These are phyloP conservation scores for Naganishia randhawae DNA, from an alignment of 768 basidiomycete genomes.

Conservation along the genomic window DNA sequence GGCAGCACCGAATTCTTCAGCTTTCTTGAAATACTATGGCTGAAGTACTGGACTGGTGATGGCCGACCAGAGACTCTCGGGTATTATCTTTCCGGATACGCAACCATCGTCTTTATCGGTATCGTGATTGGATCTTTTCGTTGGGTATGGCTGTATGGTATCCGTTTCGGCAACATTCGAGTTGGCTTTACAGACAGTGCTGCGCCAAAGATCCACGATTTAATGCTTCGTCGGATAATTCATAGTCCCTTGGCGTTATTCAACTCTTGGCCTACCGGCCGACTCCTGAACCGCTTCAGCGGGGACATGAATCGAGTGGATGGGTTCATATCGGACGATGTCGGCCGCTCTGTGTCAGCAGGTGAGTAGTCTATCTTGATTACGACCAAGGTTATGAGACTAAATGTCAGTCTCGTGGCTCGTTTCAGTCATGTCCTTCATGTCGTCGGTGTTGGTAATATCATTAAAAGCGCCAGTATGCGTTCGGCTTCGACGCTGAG, in stretches of 20 bases:
- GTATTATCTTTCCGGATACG: conserved; percentile 38
- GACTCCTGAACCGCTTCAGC: conserved; percentile 45
- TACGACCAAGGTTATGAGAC: neutral
- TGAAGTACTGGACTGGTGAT: conserved; percentile 43
- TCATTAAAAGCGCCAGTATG: conserved; percentile 5
- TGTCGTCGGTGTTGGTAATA: conserved; percentile 14
- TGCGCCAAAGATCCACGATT: conserved; percentile 17
- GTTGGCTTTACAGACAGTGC: conserved; percentile 20
- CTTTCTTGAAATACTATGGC: conserved; percentile 30
- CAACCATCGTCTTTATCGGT: conserved; percentile 18
- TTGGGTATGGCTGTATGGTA: conserved; percentile 48
- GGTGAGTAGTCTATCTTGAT: neutral
- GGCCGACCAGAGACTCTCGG: conserved; percentile 31
- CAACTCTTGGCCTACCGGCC: conserved; percentile 3
- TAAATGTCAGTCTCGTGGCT: neutral
- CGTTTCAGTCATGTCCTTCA: conserved; percentile 3
- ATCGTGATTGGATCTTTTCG: conserved; percentile 29
- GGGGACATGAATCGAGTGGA: conserved; percentile 42
- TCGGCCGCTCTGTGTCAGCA: conserved; percentile 33
- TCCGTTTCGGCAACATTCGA: neutral
- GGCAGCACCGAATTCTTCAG: conserved; percentile 30
- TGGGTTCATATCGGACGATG: conserved; percentile 36
- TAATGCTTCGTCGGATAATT: conserved; percentile 18
- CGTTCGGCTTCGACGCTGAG: conserved; percentile 26
- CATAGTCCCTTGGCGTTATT: conserved; percentile 38